Conservation (phyloP, 2,329 filamentous ascomycete genomes). For the Pseudopithomyces chartarum region DNA sequence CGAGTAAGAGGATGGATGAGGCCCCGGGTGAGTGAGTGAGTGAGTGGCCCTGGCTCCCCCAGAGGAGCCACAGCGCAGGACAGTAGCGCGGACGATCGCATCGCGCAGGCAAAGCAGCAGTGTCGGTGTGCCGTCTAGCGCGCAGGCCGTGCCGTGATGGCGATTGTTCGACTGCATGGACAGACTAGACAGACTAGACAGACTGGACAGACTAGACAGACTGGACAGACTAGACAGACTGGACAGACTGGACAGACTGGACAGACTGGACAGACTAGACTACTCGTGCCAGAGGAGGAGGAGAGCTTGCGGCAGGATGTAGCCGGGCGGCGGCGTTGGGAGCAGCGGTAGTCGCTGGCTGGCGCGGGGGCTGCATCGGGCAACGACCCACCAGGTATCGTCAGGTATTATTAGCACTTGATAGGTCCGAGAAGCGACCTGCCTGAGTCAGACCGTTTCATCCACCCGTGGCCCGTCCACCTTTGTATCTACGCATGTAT, state of each 20-base stretch:
- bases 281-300: too few relatives aligned
- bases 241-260: too few relatives aligned
- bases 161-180: conserved; percentile 6
- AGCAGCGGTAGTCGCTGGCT: conserved; percentile 7
- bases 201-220: too few relatives aligned
- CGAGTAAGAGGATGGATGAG: conserved; percentile 11
- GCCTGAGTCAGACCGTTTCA: conserved; percentile 22
- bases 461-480: not conserved
- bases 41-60: conserved; percentile 12
- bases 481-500: not conserved
- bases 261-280: too few relatives aligned
- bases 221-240: too few relatives aligned
- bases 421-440: conserved; percentile 14
- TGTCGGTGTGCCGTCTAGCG: conserved; percentile 18
- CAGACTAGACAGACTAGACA: conserved; percentile 12
- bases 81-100: conserved; percentile 22
- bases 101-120: conserved; percentile 13
- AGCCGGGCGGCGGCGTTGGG: conserved; percentile 17
- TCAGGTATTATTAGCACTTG: conserved; percentile 21
- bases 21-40: too few relatives aligned
- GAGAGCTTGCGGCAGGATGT: not conserved
- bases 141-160: conserved; percentile 5
- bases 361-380: conserved; percentile 14
- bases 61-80: not conserved
- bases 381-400: conserved; percentile 5